phyloP scores from a whole-genome alignment of 176 grass and related monocot species.

The Oryza coarctata region DNA sequence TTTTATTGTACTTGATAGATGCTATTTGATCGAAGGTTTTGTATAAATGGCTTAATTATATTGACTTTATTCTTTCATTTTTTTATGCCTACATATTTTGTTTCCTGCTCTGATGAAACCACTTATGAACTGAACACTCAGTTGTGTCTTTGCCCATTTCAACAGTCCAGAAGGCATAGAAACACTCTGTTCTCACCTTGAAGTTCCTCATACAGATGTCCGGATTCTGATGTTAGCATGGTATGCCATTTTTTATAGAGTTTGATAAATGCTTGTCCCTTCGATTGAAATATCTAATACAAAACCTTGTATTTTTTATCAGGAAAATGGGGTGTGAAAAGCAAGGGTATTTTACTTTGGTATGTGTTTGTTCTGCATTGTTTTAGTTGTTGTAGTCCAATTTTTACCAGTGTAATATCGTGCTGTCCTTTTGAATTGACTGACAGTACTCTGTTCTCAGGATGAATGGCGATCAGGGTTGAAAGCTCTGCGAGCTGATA shows the following conservation, averaged over 20 bases:
- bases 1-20: constrained; percentile 14
- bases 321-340: constrained; percentile 99
- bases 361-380: constrained; percentile 42
- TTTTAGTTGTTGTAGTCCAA: not conserved
- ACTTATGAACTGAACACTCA: not conserved
- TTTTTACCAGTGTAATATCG: constrained; percentile 5
- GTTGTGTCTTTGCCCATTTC: not conserved
- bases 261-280: not conserved
- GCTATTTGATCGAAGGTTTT: not conserved
- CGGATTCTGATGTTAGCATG: constrained; percentile 99
- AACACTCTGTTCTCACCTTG: constrained; percentile 78
- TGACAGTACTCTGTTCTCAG: constrained; percentile 43
- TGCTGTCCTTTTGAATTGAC: constrained; percentile 22
- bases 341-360: constrained; percentile 95
- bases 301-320: constrained; percentile 4
- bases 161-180: constrained; percentile 97
- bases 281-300: constrained; percentile 32
- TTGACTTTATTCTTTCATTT: not conserved
- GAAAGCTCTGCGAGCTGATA: constrained; percentile 89
- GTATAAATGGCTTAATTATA: not conserved
- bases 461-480: constrained; percentile 93
- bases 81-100: not conserved
- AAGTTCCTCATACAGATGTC: constrained; percentile 94
- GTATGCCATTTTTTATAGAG: constrained; percentile 47
- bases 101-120: constrained; percentile 4